phyloP scores from a whole-genome alignment of 169 alveolate genomes.

The Eimeria sp. region DNA sequence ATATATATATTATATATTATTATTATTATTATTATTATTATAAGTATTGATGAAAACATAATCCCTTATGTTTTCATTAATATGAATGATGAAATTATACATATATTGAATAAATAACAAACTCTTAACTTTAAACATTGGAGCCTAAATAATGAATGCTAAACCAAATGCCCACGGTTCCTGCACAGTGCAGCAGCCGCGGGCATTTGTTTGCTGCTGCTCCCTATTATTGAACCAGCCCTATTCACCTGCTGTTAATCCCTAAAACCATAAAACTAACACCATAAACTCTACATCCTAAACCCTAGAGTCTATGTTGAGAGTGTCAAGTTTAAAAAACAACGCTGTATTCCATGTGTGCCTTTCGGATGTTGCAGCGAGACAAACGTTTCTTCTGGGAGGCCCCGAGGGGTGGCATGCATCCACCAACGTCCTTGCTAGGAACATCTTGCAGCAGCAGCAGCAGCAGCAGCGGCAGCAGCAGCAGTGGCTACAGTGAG shows the following conservation, averaged over 20 bases:
- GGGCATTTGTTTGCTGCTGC: too few relatives aligned
- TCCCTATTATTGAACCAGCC: too few relatives aligned
- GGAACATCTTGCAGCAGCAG: constrained; percentile 24
- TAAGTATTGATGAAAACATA: too few relatives aligned
- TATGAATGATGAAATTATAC: too few relatives aligned
- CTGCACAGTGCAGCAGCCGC: too few relatives aligned
- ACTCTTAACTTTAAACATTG: not conserved
- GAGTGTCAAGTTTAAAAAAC: not conserved
- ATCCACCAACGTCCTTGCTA: not conserved
- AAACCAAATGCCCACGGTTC: not conserved
- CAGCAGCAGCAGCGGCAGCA: constrained; percentile 55
- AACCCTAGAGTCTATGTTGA: not conserved
- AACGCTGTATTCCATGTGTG: not conserved
- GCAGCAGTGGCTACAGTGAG: constrained; percentile 14
- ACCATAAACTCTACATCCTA: not conserved
- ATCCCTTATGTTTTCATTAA: too few relatives aligned
- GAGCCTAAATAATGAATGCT: not conserved
- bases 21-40: too few relatives aligned
- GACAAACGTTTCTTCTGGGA: constrained; percentile 57
- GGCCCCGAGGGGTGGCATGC: not conserved
- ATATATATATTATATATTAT: too few relatives aligned
- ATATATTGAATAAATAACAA: not conserved
- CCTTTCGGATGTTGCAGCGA: not conserved
- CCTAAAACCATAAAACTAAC: not conserved
- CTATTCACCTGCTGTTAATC: not conserved